Conservation (phyloP, 1,284 basidiomycete genomes). For the Leccinum brunneo-olivaceum region DNA sequence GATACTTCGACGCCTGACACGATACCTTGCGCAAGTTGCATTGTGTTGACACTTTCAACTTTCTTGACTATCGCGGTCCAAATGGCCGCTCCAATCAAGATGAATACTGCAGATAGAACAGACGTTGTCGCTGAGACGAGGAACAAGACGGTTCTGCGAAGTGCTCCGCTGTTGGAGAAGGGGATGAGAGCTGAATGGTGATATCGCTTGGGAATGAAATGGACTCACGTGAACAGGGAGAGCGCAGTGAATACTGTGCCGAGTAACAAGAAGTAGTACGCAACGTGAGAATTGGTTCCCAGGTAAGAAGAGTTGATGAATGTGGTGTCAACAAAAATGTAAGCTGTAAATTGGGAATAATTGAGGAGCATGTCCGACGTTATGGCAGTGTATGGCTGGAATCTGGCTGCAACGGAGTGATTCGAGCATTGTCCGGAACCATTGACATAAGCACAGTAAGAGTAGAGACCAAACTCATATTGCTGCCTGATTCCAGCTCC, state of each 20-base stretch:
- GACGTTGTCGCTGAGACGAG: slow-evolving; percentile 60
- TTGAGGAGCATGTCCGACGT: slow-evolving; percentile 60
- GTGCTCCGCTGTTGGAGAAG: slow-evolving; percentile 46
- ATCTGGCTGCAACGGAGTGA: slow-evolving; percentile 48
- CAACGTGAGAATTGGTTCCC: slow-evolving; percentile 56
- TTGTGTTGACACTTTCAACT: slow-evolving; percentile 50
- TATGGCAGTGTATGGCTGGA: slow-evolving; percentile 55
- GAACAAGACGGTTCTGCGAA: slow-evolving; percentile 61
- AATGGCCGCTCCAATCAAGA: slow-evolving; percentile 64
- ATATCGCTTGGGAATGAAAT: slow-evolving; percentile 1
- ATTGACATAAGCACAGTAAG: slow-evolving; percentile 66
- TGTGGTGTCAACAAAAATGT: slow-evolving; percentile 46
- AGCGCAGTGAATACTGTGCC: slow-evolving; percentile 62
- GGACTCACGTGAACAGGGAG: slow-evolving; percentile 51
- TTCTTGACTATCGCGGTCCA: slow-evolving; percentile 73
- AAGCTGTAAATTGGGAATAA: slow-evolving; percentile 51
- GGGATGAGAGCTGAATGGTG: too few relatives aligned
- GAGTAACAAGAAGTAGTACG: slow-evolving; percentile 69
- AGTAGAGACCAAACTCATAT: slow-evolving; percentile 74
- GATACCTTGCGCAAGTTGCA: slow-evolving; percentile 38
- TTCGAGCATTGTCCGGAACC: slow-evolving; percentile 61
- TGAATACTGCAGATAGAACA: slow-evolving; percentile 50
- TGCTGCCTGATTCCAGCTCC: slow-evolving; percentile 57
- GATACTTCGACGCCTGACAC: slow-evolving; percentile 56
- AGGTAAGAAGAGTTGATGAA: slow-evolving; percentile 60